Percentiles rank a stretch among this genome's conserved stretches.
Conservation (phyloP, 2,329 filamentous ascomycete species). For the Cladophialophora yegresii region DNA sequence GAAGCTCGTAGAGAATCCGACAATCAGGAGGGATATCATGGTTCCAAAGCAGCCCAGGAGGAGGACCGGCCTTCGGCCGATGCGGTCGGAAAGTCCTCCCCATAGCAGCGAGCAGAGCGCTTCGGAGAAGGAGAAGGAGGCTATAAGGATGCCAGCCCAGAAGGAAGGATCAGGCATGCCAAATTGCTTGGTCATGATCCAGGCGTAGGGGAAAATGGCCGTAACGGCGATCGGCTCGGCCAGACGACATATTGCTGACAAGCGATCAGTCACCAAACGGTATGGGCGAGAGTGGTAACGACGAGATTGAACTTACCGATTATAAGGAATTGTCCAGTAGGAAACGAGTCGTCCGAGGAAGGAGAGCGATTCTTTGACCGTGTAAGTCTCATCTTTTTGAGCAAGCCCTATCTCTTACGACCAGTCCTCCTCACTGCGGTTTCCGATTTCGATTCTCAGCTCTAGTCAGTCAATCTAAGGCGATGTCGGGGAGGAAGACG, state of each 20-base stretch:
- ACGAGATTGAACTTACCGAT: slow-evolving; percentile 65
- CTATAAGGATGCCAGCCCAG: slow-evolving; percentile 85
- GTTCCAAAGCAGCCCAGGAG: slow-evolving; percentile 80
- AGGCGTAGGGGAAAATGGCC: slow-evolving; percentile 90
- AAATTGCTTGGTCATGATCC: slow-evolving; percentile 75
- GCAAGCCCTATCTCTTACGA: slow-evolving; percentile 56
- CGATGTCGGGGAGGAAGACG: neutral
- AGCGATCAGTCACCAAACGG: slow-evolving; percentile 9
- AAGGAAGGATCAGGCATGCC: slow-evolving; percentile 77
- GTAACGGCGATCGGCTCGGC: slow-evolving; percentile 91
- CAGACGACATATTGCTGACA: slow-evolving; percentile 80
- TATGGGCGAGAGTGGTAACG: neutral
- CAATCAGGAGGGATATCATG: slow-evolving; percentile 76
- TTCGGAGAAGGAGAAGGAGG: slow-evolving; percentile 80
- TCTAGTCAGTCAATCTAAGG: slow-evolving; percentile 9
- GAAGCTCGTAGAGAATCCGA: slow-evolving; percentile 80
- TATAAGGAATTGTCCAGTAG: slow-evolving; percentile 77
- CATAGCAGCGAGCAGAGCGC: slow-evolving; percentile 83
- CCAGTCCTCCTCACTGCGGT: slow-evolving; percentile 26
- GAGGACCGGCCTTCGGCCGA: slow-evolving; percentile 83
- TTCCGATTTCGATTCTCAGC: neutral
- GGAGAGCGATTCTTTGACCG: slow-evolving; percentile 55
- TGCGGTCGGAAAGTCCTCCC: slow-evolving; percentile 77
- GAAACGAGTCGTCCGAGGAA: slow-evolving; percentile 69
- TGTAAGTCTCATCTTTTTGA: slow-evolving; percentile 62